Base-by-base conservation (phyloP, 148 eudicot genomes). In the Chenopodium album region DNA sequence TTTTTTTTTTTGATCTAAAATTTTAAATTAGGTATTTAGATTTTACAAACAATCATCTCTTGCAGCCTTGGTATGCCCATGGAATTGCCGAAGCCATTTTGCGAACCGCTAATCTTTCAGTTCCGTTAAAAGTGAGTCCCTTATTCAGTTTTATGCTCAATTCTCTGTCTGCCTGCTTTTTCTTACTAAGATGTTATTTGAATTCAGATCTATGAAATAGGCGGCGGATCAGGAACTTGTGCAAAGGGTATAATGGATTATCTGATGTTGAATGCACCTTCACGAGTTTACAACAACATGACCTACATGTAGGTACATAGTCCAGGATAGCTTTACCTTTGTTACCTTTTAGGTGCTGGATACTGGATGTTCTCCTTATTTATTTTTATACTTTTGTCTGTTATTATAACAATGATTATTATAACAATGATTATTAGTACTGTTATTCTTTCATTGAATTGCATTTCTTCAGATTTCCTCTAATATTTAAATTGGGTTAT, bases 201-300 rank as follows among this genome's bases (percentile, higher is more conserved):
- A 50, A 50, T 50, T 85, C 92, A 96, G 99, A 94, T 96, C 76
- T 96, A 94, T 88, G 99, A 96, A 91, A 92, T 96, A 77, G 99
- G 99, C 83, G 99, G 98, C 78, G 99, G 99, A 85, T 96, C 99
- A 81, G 99, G 99, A 87, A 94, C 98, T 75, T 96, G 99, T 87
- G 99, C 99, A 71, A 96, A 91, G 90, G 93, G 99, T 81, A 93
- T 96, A 79, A 88, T 96, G 99, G 99, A 96, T 87, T 96, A 94
- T 88, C 79, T 96, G 77, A 94, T 88, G 94, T 83, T 96, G 92
- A 94, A 96, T 91, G 99, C 99, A 81, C 98, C 98, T 79, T 80
- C 94, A 62, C 91, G 98, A 86, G 92, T 96, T 87, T 96, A 96
- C 89, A 86, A 91, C 88, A 88, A 71, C 84, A 92, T 96, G 98